Percentiles rank a stretch among this genome's conserved stretches.
phyloP scores from a whole-genome alignment of 2,329 filamentous ascomycete species.

The Colletotrichum neosansevieriae region DNA sequence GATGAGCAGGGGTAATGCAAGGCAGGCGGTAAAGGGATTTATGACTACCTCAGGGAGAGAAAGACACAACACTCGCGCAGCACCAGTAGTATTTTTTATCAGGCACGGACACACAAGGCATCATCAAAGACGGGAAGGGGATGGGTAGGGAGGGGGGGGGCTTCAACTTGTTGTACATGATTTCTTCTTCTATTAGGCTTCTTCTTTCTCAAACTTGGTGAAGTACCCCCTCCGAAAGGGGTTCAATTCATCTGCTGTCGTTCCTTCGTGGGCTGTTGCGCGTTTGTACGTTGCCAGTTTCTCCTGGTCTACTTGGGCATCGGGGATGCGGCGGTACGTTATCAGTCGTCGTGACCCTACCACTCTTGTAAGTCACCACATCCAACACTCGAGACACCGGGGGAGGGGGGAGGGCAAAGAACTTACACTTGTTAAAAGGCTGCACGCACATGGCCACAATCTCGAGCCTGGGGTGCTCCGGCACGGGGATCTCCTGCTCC shows the following conservation, averaged over 20 bases:
- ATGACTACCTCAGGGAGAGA: conserved; percentile 7
- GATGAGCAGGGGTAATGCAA: conserved; percentile 16
- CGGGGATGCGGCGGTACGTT: conserved; percentile 81
- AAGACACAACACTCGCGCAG: conserved; percentile 7
- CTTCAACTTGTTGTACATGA: conserved; percentile 30
- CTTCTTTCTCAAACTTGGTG: conserved; percentile 61
- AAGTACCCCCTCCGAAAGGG: conserved; percentile 72
- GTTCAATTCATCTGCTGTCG: conserved; percentile 70
- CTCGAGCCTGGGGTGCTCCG: conserved; percentile 80
- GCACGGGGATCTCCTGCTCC: conserved; percentile 80
- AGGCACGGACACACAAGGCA: conserved; percentile 34
- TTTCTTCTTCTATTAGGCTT: conserved; percentile 35
- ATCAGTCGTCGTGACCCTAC: conserved; percentile 89
- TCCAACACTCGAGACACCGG: neutral
- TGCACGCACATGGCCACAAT: conserved; percentile 84
- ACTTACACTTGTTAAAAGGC: conserved; percentile 86
- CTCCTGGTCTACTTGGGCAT: conserved; percentile 63
- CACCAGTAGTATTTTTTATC: conserved; percentile 20
- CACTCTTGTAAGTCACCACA: conserved; percentile 32
- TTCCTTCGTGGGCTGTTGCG: conserved; percentile 52
- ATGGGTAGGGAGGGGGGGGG: neutral
- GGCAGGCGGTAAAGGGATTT: neutral
- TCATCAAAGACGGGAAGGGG: conserved; percentile 28
- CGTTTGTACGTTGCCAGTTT: conserved; percentile 52
- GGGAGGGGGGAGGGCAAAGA: neutral